phyloP scores from a whole-genome alignment of 83 land plant genomes.

The Diphasiastrum complanatum region DNA sequence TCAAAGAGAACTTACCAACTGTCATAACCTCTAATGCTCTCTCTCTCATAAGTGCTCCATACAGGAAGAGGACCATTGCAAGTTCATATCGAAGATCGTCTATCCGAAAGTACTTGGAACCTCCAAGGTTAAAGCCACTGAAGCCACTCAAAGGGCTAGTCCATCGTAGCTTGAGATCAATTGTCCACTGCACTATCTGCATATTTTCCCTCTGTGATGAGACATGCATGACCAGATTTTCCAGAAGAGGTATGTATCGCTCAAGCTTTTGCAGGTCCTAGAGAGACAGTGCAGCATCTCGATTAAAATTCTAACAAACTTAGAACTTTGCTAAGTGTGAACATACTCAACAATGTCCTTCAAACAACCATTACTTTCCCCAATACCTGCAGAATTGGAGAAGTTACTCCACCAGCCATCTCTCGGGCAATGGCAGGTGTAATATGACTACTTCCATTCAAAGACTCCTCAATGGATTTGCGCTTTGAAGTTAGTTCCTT shows the following conservation, averaged over 20 bases:
- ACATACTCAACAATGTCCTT: neutral
- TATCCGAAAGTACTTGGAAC: constrained; percentile 50
- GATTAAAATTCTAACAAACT: too few species aligned
- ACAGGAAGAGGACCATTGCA: constrained; percentile 57
- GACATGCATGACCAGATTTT: constrained; percentile 42
- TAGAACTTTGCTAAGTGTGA: too few species aligned
- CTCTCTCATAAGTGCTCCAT: constrained; percentile 53
- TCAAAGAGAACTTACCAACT: constrained; percentile 30
- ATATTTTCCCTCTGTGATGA: constrained; percentile 22
- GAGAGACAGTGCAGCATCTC: too few species aligned
- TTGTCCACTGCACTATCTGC: constrained; percentile 41
- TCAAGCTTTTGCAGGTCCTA: constrained; percentile 67
- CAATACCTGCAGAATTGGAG: constrained; percentile 52
- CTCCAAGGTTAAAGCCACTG: constrained; percentile 33
- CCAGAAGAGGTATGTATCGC: constrained; percentile 51
- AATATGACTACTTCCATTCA: constrained; percentile 52
- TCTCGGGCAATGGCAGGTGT: constrained; percentile 79
- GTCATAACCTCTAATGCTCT: constrained; percentile 53
- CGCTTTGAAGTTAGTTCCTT: constrained; percentile 61
- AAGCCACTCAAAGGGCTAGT: constrained; percentile 51
- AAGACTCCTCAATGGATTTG: constrained; percentile 57
- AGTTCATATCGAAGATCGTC: constrained; percentile 56
- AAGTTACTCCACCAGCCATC: constrained; percentile 67
- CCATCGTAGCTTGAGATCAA: constrained; percentile 54
- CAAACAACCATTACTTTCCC: too few species aligned